Evolutionary conservation across 768 basidiomycete species (phyloP).

Genomic region (Suillus alpinus): DNA sequence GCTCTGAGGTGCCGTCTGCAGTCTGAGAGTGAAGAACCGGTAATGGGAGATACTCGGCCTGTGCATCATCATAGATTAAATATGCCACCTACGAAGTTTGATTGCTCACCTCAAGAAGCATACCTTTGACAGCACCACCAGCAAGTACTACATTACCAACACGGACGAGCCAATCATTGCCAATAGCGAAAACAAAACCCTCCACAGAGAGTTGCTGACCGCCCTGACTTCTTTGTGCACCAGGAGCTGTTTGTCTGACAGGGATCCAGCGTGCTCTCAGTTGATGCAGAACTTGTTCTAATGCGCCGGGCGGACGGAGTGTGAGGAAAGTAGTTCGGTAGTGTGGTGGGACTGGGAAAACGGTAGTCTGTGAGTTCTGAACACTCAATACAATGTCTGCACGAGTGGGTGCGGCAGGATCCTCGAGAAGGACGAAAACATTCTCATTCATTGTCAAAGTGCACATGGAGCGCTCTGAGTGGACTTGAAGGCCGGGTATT

Average conservation of each 20-base stretch:
- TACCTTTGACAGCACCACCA: conserved; percentile 76
- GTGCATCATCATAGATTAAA: not conserved
- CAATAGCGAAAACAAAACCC: conserved; percentile 71
- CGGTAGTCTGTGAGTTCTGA: conserved; percentile 30
- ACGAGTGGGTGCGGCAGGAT: conserved; percentile 67
- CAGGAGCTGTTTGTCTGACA: conserved; percentile 48
- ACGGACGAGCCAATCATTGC: conserved; percentile 78
- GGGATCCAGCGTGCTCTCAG: conserved; percentile 75
- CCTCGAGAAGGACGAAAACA: conserved; percentile 77
- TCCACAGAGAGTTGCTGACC: conserved; percentile 72
- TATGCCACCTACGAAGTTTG: not conserved
- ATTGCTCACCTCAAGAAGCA: conserved; percentile 70
- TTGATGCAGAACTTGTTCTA: conserved; percentile 73
- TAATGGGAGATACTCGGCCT: conserved; percentile 84
- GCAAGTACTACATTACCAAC: conserved; percentile 75
- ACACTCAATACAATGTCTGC: conserved; percentile 45
- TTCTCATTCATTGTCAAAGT: conserved; percentile 78
- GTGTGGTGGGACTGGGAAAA: conserved; percentile 41
- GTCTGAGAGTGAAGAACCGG: conserved; percentile 63
- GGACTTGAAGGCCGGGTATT: conserved; percentile 46
- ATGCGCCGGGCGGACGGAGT: conserved; percentile 65
- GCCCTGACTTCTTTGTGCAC: conserved; percentile 45
- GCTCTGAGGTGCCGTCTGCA: conserved; percentile 66
- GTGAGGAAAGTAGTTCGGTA: conserved; percentile 79
- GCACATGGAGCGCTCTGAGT: conserved; percentile 68